Base-by-base conservation (phyloP, 1,284 basidiomycete genomes). In the Ceratobasidium sp. region DNA sequence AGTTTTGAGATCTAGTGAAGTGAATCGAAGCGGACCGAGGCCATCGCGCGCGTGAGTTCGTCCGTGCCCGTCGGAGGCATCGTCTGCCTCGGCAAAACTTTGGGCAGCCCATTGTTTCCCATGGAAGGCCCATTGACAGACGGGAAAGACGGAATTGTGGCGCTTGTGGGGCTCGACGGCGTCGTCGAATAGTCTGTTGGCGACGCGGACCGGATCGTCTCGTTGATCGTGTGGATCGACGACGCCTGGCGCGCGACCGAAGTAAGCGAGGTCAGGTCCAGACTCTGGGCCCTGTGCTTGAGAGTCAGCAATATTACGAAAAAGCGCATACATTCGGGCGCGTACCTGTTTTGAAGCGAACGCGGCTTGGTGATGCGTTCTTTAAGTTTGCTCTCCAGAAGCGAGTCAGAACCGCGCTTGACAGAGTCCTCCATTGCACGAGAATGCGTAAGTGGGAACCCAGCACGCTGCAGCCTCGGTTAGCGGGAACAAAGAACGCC, bases 401-500 rank as follows among this genome's bases (percentile, higher is more conserved):
- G 84, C 11, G 93, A 92, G 82, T 96, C 94, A 0, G 94, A 95
- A 24, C 92, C 93, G 63, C 94, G 89, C 81, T 95, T 95, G 76
- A 91, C 82, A 0, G 89, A 86, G 78, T 94, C 93, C 76, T 93
- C 90, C 22, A 86, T 84, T 78, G 90, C 86, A 72, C 89, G 87
- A 43, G 87, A 86, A 76, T 88, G 90, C 77, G 64, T 75, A 29
- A 87, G 84, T 16, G 88, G 86, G 66, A 90, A 86, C 41, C 87
- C 89, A 76, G 90, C 87, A 58, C 89, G 90, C 89, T 91, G 76
- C 3, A 66, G 59, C 29, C 11, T 48, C 54, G 27, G 41, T 71
- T 49, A 71, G 54, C 11, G 31, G 16, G 8, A 56, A 9, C 11
- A 9, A 22, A 63, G 41, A 48, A 19, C 41, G 34, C 24, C 61